Conservation (phyloP, 2,329 filamentous ascomycete genomes). For the Biscogniauxia sp. region DNA sequence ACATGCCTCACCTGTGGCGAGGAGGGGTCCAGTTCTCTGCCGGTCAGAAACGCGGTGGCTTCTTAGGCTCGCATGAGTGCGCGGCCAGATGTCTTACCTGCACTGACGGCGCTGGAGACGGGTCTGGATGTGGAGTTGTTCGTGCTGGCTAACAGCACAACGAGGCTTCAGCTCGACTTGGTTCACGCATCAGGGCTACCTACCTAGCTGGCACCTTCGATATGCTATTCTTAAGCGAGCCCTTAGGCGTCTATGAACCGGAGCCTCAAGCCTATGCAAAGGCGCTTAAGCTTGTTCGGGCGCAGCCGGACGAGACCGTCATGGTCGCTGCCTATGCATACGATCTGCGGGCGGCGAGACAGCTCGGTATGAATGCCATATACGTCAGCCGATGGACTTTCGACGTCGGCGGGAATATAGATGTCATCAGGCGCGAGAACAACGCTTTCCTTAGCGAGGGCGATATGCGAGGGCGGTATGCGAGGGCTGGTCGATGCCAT, state of each 20-base stretch:
- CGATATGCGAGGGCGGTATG: slow-evolving; percentile 20
- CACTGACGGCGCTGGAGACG: slow-evolving; percentile 38
- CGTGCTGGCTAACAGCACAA: slow-evolving; percentile 55
- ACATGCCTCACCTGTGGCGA: slow-evolving; percentile 6
- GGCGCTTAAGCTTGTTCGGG: slow-evolving; percentile 42
- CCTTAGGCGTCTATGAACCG: slow-evolving; percentile 50
- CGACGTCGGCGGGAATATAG: slow-evolving; percentile 47
- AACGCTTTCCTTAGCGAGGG: slow-evolving; percentile 30
- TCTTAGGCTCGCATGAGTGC: slow-evolving; percentile 49
- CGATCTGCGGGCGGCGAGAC: slow-evolving; percentile 48
- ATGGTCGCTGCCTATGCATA: slow-evolving; percentile 56
- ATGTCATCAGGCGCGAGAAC: slow-evolving; percentile 38
- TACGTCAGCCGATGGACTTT: slow-evolving; percentile 54
- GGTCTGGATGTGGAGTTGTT: slow-evolving; percentile 41
- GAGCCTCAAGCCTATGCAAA: slow-evolving; percentile 44
- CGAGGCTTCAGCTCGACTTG: slow-evolving; percentile 53
- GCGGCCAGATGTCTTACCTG: slow-evolving; percentile 49
- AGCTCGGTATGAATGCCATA: slow-evolving; percentile 48
- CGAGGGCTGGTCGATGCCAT: slow-evolving; percentile 11
- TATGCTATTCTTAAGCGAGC: slow-evolving; percentile 51
- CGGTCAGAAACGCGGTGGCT: slow-evolving; percentile 26
- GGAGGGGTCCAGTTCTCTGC: slow-evolving; percentile 3
- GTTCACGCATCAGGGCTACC: slow-evolving; percentile 42
- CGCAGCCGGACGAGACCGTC: slow-evolving; percentile 45
- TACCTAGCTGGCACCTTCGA: slow-evolving; percentile 43